Evolutionary conservation across 768 basidiomycete genomes (phyloP).

Genomic region (Trametes punicea): DNA sequence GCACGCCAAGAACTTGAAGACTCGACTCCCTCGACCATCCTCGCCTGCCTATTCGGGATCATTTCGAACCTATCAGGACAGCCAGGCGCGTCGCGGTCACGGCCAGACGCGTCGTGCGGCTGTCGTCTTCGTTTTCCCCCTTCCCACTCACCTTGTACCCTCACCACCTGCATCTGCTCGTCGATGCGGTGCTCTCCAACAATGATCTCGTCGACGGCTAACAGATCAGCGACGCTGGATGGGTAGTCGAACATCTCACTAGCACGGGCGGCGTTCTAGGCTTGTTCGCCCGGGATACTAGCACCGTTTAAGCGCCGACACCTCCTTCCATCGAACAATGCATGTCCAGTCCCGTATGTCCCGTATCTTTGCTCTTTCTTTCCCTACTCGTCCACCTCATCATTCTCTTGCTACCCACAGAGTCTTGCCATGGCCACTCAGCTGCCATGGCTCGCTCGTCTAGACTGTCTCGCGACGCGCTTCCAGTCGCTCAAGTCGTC

Average conservation of each 20-base stretch:
- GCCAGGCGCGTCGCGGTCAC: slow-evolving; percentile 13
- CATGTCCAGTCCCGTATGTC: not conserved
- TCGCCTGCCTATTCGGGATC: not conserved
- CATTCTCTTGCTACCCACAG: not conserved
- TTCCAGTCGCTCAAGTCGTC: slow-evolving; percentile 3
- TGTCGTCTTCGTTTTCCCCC: not conserved
- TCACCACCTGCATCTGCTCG: not conserved
- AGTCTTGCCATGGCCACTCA: not conserved
- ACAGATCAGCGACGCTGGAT: too few relatives aligned
- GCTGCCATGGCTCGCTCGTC: not conserved
- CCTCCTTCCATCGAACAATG: slow-evolving; percentile 9
- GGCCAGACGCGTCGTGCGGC: slow-evolving; percentile 8
- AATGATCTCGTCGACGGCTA: not conserved
- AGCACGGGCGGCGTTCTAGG: slow-evolving; percentile 2
- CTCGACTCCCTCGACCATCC: not conserved
- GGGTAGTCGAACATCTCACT: too few relatives aligned
- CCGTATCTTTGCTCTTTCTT: not conserved
- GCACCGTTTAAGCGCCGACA: slow-evolving; percentile 1
- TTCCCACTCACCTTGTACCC: too few relatives aligned
- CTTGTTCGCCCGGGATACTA: slow-evolving; percentile 12
- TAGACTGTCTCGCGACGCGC: slow-evolving; percentile 4
- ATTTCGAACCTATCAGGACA: not conserved
- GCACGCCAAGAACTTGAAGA: not conserved
- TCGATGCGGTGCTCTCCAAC: not conserved
- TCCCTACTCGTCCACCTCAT: not conserved